Evolutionary conservation across 2,329 filamentous ascomycete species (phyloP).

Genomic region (Lasiodiplodia hormozganensis): DNA sequence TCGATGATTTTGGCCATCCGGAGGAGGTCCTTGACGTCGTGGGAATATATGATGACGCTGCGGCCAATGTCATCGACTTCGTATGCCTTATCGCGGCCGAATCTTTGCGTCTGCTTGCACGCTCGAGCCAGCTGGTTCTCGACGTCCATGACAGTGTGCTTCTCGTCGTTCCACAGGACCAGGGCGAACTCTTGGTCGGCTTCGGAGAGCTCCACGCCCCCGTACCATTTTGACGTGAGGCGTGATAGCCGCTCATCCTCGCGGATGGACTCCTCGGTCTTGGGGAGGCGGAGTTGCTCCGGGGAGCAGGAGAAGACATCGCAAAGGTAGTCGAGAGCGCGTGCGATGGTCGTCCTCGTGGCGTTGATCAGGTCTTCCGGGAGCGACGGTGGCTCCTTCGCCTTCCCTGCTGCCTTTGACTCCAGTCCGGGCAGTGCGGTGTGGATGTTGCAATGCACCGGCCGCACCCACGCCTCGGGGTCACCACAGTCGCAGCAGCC

Average conservation of each 20-base stretch:
- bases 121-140: constrained; percentile 88
- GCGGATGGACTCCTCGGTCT: constrained; percentile 80
- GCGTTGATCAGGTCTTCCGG: constrained; percentile 77
- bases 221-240: constrained; percentile 76
- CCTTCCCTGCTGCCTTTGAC: constrained; percentile 63
- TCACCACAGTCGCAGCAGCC: constrained; percentile 98
- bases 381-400: constrained; percentile 59
- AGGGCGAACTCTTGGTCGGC: constrained; percentile 79
- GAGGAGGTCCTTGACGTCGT: constrained; percentile 75
- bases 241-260: constrained; percentile 83
- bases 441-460: constrained; percentile 93
- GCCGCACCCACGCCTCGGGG: constrained; percentile 88
- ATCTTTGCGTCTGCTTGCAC: constrained; percentile 73
- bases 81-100: constrained; percentile 77
- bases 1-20: constrained; percentile 85
- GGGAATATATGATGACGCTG: constrained; percentile 79
- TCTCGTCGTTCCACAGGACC: constrained; percentile 97
- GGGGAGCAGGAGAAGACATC: constrained; percentile 98
- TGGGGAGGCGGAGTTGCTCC: constrained; percentile 87
- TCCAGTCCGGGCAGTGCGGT: constrained; percentile 59
- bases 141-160: constrained; percentile 93
- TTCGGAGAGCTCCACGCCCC: constrained; percentile 63
- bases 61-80: constrained; percentile 90
- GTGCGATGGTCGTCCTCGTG: constrained; percentile 84
- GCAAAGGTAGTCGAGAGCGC: constrained; percentile 91